These are phyloP conservation scores for Serendipita indica DNA, from an alignment of 768 basidiomycete genomes.

Conservation along the genomic window DNA sequence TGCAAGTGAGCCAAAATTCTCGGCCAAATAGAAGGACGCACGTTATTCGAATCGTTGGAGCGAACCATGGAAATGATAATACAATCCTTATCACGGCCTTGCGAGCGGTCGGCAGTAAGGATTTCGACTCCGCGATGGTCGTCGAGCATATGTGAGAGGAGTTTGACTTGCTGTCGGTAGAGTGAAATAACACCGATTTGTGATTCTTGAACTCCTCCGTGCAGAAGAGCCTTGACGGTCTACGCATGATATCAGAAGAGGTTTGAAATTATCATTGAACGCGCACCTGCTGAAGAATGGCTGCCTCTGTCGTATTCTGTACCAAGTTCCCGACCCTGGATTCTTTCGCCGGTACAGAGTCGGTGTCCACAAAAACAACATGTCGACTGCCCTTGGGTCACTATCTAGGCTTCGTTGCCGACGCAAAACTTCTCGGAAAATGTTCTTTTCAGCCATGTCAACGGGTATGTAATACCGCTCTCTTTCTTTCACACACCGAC, in stretches of 20 bases:
- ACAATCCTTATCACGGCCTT: slow-evolving; percentile 92
- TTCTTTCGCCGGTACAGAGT: slow-evolving; percentile 60
- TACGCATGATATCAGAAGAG: slow-evolving; percentile 37
- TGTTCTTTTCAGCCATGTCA: no score
- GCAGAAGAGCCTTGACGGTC: slow-evolving; percentile 48
- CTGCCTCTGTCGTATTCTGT: slow-evolving; percentile 74
- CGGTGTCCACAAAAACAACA: slow-evolving; percentile 91
- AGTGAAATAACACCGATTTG: slow-evolving; percentile 83
- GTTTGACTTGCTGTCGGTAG: slow-evolving; percentile 92
- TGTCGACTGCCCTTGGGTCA: slow-evolving; percentile 69
- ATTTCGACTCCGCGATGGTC: slow-evolving; percentile 53
- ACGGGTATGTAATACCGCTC: no score
- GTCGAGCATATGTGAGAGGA: slow-evolving; percentile 52
- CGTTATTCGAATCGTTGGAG: slow-evolving; percentile 64
- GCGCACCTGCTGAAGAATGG: slow-evolving; percentile 26
- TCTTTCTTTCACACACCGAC: no score
- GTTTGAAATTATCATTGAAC: slow-evolving; percentile 15
- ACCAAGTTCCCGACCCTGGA: slow-evolving; percentile 76
- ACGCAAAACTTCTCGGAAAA: no score
- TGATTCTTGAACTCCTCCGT: slow-evolving; percentile 45
- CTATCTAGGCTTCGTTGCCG: no score
- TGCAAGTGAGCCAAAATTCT: not conserved
- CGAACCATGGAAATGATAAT: slow-evolving; percentile 86
- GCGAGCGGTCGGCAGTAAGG: slow-evolving; percentile 83
- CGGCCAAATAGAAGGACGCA: slow-evolving; percentile 26